Evolutionary conservation across 352 stramenopile species (phyloP).

Genomic region (Phytophthora macrochlamydospora): DNA sequence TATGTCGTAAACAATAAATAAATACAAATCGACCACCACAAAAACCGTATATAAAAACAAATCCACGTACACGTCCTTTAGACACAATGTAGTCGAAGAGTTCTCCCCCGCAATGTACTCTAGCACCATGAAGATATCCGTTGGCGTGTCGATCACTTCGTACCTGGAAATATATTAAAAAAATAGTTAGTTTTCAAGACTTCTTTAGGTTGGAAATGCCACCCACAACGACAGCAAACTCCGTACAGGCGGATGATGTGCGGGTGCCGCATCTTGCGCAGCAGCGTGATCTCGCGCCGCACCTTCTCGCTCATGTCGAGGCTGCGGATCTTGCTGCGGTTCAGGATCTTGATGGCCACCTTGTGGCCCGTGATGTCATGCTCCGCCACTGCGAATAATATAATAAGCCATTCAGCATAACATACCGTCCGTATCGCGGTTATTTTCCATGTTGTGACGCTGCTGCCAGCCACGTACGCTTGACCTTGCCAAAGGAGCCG

Average conservation of each 20-base stretch:
- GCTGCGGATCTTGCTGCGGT: constrained; percentile 98
- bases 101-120: constrained; percentile 94
- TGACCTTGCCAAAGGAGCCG: constrained; percentile 99
- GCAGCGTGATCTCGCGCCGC: constrained; percentile 98
- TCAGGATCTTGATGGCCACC: constrained; percentile 99
- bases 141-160: constrained; percentile 99
- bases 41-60: background rate
- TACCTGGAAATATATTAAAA: constrained; percentile 58
- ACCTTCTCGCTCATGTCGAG: constrained; percentile 99
- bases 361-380: constrained; percentile 98
- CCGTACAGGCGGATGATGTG: constrained; percentile 98
- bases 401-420: background rate
- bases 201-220: background rate
- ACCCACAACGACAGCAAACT: background rate
- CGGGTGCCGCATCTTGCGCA: constrained; percentile 98
- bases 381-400: constrained; percentile 88
- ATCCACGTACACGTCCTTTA: constrained; percentile 80
- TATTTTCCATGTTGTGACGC: background rate
- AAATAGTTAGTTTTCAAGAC: constrained; percentile 1
- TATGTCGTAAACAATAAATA: constrained; percentile 44
- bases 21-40: constrained; percentile 3
- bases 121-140: constrained; percentile 97
- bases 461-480: constrained; percentile 74
- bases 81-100: constrained; percentile 99
- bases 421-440: no score